Conservation (phyloP, 2,329 filamentous ascomycete genomes). For the Hirsutella thompsonii region DNA sequence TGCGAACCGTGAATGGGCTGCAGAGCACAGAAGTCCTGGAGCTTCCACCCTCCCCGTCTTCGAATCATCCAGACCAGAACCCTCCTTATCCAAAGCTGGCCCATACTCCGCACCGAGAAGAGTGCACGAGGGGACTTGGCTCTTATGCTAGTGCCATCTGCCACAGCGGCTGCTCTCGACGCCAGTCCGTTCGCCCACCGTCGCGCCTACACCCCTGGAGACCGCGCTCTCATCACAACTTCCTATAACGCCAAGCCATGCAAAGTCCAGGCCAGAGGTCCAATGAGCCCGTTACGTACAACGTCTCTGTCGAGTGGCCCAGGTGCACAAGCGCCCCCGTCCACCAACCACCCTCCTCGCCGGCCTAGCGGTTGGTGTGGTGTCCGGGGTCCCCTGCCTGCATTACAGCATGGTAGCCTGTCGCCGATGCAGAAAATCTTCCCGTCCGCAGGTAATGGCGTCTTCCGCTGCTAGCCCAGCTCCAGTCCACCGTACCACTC, state of each 20-base stretch:
- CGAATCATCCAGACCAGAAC: too few species aligned
- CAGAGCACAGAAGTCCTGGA: too few species aligned
- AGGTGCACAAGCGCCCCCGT: background rate
- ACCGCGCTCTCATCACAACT: background rate
- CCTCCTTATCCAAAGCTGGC: too few species aligned
- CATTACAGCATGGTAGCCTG: slow-evolving; percentile 1
- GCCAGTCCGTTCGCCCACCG: too few species aligned
- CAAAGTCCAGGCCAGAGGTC: background rate
- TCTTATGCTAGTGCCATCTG: too few species aligned
- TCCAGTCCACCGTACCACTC: background rate
- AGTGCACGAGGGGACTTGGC: too few species aligned
- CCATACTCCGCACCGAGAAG: too few species aligned
- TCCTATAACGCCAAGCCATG: background rate
- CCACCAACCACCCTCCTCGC: background rate
- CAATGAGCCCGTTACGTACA: slow-evolving; percentile 1
- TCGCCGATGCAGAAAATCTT: slow-evolving; percentile 3
- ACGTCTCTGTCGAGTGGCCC: background rate
- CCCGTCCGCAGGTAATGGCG: background rate
- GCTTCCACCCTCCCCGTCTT: too few species aligned
- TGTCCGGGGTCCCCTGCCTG: background rate
- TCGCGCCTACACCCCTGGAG: background rate
- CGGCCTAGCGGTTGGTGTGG: background rate
- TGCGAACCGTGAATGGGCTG: too few species aligned
- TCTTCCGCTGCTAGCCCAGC: background rate
- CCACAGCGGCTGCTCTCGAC: too few species aligned